Evolutionary conservation across 139 green algal species (phyloP).

Genomic region (Closterium sp.): DNA sequence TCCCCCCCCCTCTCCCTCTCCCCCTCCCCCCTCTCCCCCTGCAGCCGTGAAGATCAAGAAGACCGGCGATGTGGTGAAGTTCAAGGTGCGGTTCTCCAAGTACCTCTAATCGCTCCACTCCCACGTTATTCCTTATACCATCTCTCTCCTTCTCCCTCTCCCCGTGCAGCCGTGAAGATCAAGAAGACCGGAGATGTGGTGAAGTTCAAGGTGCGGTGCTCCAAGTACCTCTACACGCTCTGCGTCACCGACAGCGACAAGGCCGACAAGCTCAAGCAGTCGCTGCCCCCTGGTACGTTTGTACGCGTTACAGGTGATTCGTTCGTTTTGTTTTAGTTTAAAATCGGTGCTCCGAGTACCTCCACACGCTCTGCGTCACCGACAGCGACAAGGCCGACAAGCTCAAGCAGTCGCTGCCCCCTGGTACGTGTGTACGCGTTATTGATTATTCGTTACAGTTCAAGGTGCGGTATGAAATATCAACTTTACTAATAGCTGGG

Average conservation of each 20-base stretch:
- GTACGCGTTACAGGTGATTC: not conserved
- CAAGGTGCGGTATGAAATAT: no score
- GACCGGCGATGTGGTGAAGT: slow-evolving; percentile 87
- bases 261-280: slow-evolving; percentile 99
- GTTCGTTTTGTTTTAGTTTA: not conserved
- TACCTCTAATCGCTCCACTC: no score
- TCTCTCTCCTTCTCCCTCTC: no score
- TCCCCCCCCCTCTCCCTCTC: no score
- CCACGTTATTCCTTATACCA: no score
- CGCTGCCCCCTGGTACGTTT: slow-evolving; percentile 83
- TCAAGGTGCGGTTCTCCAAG: slow-evolving; percentile 96
- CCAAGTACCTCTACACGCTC: slow-evolving; percentile 97
- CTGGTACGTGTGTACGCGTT: slow-evolving; percentile 59
- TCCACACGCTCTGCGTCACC: slow-evolving; percentile 96
- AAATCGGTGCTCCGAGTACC: slow-evolving; percentile 86
- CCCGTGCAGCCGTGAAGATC: slow-evolving; percentile 68
- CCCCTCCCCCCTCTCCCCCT: not conserved
- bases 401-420: slow-evolving; percentile 98
- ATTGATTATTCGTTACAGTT: no score
- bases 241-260: slow-evolving; percentile 96
- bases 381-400: slow-evolving; percentile 99
- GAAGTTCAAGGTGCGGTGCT: slow-evolving; percentile 99
- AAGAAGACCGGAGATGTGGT: slow-evolving; percentile 91
- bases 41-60: slow-evolving; percentile 90
- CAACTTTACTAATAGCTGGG: no score